Conservation (phyloP, 441 rosid genomes). For the Jatropha podagrica region DNA sequence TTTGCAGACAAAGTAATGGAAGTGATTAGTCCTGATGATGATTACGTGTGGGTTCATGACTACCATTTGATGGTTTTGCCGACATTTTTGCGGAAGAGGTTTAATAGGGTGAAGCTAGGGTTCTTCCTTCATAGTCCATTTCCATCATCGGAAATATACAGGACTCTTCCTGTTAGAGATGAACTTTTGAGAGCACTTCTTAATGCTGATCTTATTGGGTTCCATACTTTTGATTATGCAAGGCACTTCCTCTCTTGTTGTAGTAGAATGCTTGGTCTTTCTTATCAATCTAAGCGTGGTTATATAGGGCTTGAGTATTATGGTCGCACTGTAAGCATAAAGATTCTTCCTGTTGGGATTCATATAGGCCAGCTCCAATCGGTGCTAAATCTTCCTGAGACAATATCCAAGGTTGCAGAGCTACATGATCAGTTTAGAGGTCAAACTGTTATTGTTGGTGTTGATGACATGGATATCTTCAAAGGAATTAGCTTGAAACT, state of each 20-base stretch:
- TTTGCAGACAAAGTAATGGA: slow-evolving; percentile 92
- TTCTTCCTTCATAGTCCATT: slow-evolving; percentile 89
- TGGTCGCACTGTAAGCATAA: slow-evolving; percentile 81
- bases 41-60: slow-evolving; percentile 89
- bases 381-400: slow-evolving; percentile 66
- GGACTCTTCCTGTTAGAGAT: slow-evolving; percentile 85
- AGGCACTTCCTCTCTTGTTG: slow-evolving; percentile 89
- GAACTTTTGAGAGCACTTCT: slow-evolving; percentile 79
- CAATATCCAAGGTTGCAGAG: slow-evolving; percentile 61
- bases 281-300: slow-evolving; percentile 79
- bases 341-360: slow-evolving; percentile 87
- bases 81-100: slow-evolving; percentile 81
- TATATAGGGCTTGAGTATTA: slow-evolving; percentile 79
- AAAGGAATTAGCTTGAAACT: slow-evolving; percentile 89
- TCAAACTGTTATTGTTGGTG: slow-evolving; percentile 73
- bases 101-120: slow-evolving; percentile 82
- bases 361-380: slow-evolving; percentile 79
- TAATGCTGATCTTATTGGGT: slow-evolving; percentile 78
- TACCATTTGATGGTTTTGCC: slow-evolving; percentile 91
- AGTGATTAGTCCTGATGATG: slow-evolving; percentile 85
- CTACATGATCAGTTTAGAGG: slow-evolving; percentile 56
- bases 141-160: slow-evolving; percentile 84
- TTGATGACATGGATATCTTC: slow-evolving; percentile 92
- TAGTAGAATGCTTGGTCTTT: slow-evolving; percentile 88
- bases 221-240: slow-evolving; percentile 91